Base-by-base conservation (phyloP, 306 rosid genomes). In the Sechiopsis laciniata region DNA sequence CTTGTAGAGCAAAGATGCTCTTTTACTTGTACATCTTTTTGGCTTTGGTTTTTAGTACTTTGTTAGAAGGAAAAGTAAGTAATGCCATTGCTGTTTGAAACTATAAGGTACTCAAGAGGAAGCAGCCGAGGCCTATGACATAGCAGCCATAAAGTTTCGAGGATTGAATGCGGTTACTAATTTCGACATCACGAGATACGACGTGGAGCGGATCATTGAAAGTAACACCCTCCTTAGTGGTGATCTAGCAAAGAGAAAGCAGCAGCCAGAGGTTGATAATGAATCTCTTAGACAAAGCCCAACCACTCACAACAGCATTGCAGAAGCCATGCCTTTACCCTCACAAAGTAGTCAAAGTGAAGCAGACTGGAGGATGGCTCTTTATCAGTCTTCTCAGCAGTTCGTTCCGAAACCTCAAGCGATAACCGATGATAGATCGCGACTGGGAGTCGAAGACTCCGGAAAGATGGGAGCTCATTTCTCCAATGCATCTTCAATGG, bases 111-210 rank as follows among this genome's bases (percentile, higher is more conserved):
- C 96, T 8, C 97, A 92, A 85, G 97, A 92, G 83, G 96, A 92
- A 83, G 97, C 97, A 40, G 97, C 97, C 3, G 97, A 92, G 76
- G 96, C 97, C 46, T 92, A 92, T 11, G 97, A 92, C 75, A 78
- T 92, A 52, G 96, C 97, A 2, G 97, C 97, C 53, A 92, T 92
- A 56, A 92, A 92, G 76, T 89, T 92, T 70, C 74, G 97, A 37
- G 97, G 97, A 60, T 77, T 80, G 7, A 88, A 85, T 81, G 96
- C 97, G 3, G 97, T 92, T 2, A 92, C 97, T 8, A 92, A 92
- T 85, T 92, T 92, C 32, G 91, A 88, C 65, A 86, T 92, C 50
- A 84, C 96, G 76, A 86, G 92, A 80, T 92, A 92, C 37, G 94
- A 87, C 71, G 97, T 89, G 61, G 96, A 92, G 37, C 83, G 85